Evolutionary conservation across 1,284 basidiomycete genomes (phyloP), one percentile per base, ranked within the genome.

Genomic region (Boletellus sp.): DNA sequence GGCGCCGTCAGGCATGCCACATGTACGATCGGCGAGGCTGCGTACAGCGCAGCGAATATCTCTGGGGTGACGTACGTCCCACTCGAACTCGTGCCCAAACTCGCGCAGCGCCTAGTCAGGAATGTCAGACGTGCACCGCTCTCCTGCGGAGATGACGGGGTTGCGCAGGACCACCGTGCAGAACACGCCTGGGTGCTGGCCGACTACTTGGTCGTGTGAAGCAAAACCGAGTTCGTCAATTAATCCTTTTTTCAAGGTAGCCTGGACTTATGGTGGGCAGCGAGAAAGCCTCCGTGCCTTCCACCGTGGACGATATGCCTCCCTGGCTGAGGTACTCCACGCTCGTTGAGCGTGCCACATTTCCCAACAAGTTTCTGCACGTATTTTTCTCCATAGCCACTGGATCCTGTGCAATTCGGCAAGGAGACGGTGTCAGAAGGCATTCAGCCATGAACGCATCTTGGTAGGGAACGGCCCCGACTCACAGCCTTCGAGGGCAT

Each of bases 201-300:
- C 81, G 40, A 87, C 77, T n/a, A 89, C 83, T 86, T 32, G 30
- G 6, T 32, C 30, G 13, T 32, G 30, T 32, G 13, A 32, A 26
- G 10, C 26, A 10, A 26, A 12, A 2, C 26, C 13, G 8, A 15
- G 36, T 36, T 10, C 33, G 26, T 35, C 5, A 6, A 19, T 40
- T 50, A 48, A 33, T 2, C 19, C 32, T 33, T 6, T 12, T 33
- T 11, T 33, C 12, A 5, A 13, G 3, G 15, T 11, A 3, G 32
- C 15, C 12, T n/a, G n/a, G n/a, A n/a, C 82, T 60, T 60, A 85
- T 83, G 65, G 59, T 89, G 85, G 0, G 74, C 79, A 10, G 75
- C 62, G 16, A 88, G 71, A 65, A 87, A 90, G 2, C 87, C 88
- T 1, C 87, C 87, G 58, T 91, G 89, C 51, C 83, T 86, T 36